phyloP scores from a whole-genome alignment of 1,284 basidiomycete species.

The Calocybe gambosa region DNA sequence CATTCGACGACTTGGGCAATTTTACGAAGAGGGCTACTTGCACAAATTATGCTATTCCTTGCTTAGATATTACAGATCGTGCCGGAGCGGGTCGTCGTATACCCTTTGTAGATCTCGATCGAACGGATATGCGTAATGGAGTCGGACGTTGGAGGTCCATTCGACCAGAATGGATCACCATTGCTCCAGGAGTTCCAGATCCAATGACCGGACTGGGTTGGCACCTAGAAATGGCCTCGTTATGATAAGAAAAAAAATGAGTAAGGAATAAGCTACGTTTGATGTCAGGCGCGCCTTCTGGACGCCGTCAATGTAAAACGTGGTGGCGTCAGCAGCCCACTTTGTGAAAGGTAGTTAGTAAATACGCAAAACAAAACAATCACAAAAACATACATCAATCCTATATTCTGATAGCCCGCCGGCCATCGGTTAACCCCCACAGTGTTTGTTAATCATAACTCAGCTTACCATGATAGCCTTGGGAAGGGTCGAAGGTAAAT shows the following conservation, averaged over 20 bases:
- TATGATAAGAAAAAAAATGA: background rate
- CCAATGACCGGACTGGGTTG: slow-evolving; percentile 22
- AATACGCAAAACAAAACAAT: background rate
- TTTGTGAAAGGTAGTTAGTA: slow-evolving; percentile 8
- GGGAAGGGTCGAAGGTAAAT: slow-evolving; percentile 26
- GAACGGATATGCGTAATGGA: slow-evolving; percentile 28
- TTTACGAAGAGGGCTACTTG: no score
- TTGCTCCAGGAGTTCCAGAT: slow-evolving; percentile 31
- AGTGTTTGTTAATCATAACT: background rate
- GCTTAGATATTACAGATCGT: slow-evolving; percentile 18
- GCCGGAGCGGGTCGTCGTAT: slow-evolving; percentile 20
- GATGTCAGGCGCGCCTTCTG: slow-evolving; percentile 23
- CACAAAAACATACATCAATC: slow-evolving; percentile 23
- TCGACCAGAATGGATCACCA: slow-evolving; percentile 28
- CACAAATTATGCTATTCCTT: background rate
- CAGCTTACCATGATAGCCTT: slow-evolving; percentile 26
- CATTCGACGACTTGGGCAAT: no score
- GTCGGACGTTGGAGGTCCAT: slow-evolving; percentile 26
- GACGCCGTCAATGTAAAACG: slow-evolving; percentile 27
- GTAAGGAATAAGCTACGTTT: slow-evolving; percentile 19
- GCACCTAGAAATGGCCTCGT: slow-evolving; percentile 18
- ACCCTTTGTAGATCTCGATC: slow-evolving; percentile 29
- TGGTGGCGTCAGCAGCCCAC: slow-evolving; percentile 25
- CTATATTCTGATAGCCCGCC: slow-evolving; percentile 23
- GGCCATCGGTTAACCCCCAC: background rate